Base-by-base conservation (phyloP, 106 monocot species). In the Allium cepa region DNA sequence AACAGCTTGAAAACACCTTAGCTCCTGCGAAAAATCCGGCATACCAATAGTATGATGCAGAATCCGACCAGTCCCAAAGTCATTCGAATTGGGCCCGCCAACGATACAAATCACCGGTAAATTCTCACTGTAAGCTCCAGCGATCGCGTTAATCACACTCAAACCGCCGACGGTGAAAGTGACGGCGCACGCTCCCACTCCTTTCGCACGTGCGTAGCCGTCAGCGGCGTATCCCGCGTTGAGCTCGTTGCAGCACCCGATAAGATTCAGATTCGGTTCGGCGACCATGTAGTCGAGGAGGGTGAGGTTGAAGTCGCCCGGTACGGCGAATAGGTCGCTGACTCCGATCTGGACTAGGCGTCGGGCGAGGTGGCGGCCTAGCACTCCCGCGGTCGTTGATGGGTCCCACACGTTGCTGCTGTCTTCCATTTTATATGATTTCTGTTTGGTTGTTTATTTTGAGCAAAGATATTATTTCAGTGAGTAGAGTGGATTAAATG, bases 41-140 rank as follows among this genome's bases (percentile, higher is more conserved):
- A 90, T 68, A 12, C 83, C 90, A 58, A 83, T 90, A 13, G 90
- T 90, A 73, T 90, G 90, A 50, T 90, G 90, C n/a, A 88, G 79
- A 64, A 88, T 68, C n/a, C 90, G 70, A 50, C 78, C 81, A 47
- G 78, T 80, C 4, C 86, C 83, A 60, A 85, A 86, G 56, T 84
- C 87, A 61, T 84, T 81, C 46, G 87, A 84, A 61, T 87, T 87
- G 17, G 80, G 78, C 3, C 87, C 83, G 3, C 80, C 80, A 53
- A 73, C 83, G 68, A 87, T 75, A 70, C 80, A 87, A 47, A 87
- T 81, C 10, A 87, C 51, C 8, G 87, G 87, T 28, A 83, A 83
- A 47, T 80, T 87, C 87, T 83, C 83, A 53, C 79, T 83, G 64
- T 87, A 83, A 4, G 87, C 77, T 10, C 87, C 83, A 14, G 80